Evolutionary conservation across 179 eudicot species (phyloP), one percentile per base, ranked within the genome.

Genomic region (Silene coronaria): DNA sequence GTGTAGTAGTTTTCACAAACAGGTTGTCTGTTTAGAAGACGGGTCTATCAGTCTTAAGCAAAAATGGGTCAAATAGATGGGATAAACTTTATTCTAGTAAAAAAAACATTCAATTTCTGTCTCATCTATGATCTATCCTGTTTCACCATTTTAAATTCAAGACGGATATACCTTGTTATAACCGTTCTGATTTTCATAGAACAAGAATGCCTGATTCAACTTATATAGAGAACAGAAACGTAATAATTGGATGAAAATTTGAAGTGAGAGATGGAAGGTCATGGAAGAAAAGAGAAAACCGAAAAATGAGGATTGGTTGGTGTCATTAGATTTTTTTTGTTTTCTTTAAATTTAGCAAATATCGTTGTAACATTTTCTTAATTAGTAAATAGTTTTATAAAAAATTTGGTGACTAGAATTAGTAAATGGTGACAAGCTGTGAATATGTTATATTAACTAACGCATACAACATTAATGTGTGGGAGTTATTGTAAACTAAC

Each of bases 401-500:
- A n/a, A n/a, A n/a, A n/a, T n/a, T n/a, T n/a, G 51, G 51, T 45
- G 51, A 45, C 51, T 45, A 45, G 64, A 67, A 71, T 78, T 80
- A 76, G 79, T 71, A 76, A 80, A 80, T 45, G 19, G 7, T 70
- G 26, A 67, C 32, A 30, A 72, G 71, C 69, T 77, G 65, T 73
- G 72, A 73, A 75, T 13, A 38, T 32, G 64, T 36, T 80, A 77
- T 81, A 78, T 77, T 67, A 70, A 81, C 75, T 38, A 77, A 77
- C 55, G 68, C 60, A 68, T 55, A 77, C 28, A 81, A 81, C 72
- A 74, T 77, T 57, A 71, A 78, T 65, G 84, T 51, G 84, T 74
- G 84, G 81, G 81, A 81, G 81, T 81, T 65, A 75, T 81, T 74
- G 32, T 30, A 78, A 71, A 55, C 32, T 63, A 78, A 74, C 73